Percentiles rank a stretch among this genome's conserved stretches.
These are phyloP conservation scores for Grifola frondosa DNA, from an alignment of 1,284 basidiomycete species.

Conservation along the genomic window DNA sequence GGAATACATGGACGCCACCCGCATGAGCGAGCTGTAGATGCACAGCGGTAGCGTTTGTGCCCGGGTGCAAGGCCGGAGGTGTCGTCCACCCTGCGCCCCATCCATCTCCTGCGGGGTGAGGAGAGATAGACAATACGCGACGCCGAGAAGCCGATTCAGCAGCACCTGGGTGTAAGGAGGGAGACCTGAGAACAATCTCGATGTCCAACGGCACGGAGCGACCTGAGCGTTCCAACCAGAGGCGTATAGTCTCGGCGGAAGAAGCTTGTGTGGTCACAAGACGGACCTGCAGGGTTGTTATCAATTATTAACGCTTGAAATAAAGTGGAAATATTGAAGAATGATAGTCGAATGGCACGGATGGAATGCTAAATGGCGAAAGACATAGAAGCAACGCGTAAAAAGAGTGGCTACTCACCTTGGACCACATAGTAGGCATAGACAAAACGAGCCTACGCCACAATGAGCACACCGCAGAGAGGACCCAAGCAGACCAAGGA, in stretches of 20 bases:
- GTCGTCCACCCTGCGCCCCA: slow-evolving; percentile 23
- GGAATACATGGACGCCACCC: slow-evolving; percentile 17
- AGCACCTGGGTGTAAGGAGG: slow-evolving; percentile 12
- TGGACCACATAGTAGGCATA: slow-evolving; percentile 71
- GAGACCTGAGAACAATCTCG: slow-evolving; percentile 67
- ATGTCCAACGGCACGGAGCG: slow-evolving; percentile 67
- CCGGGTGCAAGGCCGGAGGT: slow-evolving; percentile 11
- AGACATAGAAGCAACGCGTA: slow-evolving; percentile 1
- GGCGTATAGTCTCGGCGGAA: slow-evolving; percentile 72
- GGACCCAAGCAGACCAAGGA: slow-evolving; percentile 68
- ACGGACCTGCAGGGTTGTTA: slow-evolving; percentile 50
- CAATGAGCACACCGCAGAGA: slow-evolving; percentile 58
- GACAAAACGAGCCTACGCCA: slow-evolving; percentile 63
- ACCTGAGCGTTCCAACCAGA: slow-evolving; percentile 79
- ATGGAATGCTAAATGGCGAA: background rate
- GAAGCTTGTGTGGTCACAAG: slow-evolving; percentile 65
- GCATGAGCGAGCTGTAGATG: slow-evolving; percentile 21
- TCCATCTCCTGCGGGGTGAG: slow-evolving; percentile 20
- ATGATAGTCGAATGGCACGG: no score
- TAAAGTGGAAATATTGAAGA: slow-evolving; percentile 4
- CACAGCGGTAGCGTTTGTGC: slow-evolving; percentile 11
- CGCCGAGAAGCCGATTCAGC: slow-evolving; percentile 21
- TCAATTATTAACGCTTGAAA: slow-evolving; percentile 6
- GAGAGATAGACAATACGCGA: slow-evolving; percentile 26
- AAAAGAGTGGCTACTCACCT: slow-evolving; percentile 45